These are phyloP conservation scores for Inga laurina DNA, from an alignment of 306 rosid genomes.

Conservation along the genomic window DNA sequence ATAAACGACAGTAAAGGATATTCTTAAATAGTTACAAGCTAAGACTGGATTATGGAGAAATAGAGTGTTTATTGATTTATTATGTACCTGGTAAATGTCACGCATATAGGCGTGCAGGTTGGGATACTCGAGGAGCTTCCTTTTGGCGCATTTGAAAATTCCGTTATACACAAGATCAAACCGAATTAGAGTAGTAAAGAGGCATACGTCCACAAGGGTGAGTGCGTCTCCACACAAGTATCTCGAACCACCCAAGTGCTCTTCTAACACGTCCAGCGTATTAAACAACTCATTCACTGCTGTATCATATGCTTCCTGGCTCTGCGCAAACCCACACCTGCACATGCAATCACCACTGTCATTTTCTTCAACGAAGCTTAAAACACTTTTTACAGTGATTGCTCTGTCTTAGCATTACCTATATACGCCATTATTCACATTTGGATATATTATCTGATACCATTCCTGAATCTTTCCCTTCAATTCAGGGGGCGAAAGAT, in stretches of 20 bases:
- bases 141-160: constrained; percentile 86
- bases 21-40: too few species aligned
- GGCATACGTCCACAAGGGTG: constrained; percentile 72
- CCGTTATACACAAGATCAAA: constrained; percentile 72
- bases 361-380: not conserved
- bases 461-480: constrained; percentile 71
- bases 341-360: not conserved
- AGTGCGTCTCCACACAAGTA: constrained; percentile 64
- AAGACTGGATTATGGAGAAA: not conserved
- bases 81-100: constrained; percentile 71
- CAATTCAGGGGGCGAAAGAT: constrained; percentile 67
- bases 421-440: constrained; percentile 88
- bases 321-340: constrained; percentile 96
- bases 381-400: not conserved
- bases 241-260: constrained; percentile 56
- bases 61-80: not conserved
- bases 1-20: too few species aligned
- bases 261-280: constrained; percentile 61
- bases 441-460: constrained; percentile 74
- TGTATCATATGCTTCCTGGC: constrained; percentile 76
- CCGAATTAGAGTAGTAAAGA: constrained; percentile 77
- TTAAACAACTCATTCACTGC: constrained; percentile 68
- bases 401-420: constrained; percentile 45
- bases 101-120: constrained; percentile 75
- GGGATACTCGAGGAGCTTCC: constrained; percentile 67